Conservation (phyloP, 2,329 filamentous ascomycete species). For the Hymenoscyphus occultus region DNA sequence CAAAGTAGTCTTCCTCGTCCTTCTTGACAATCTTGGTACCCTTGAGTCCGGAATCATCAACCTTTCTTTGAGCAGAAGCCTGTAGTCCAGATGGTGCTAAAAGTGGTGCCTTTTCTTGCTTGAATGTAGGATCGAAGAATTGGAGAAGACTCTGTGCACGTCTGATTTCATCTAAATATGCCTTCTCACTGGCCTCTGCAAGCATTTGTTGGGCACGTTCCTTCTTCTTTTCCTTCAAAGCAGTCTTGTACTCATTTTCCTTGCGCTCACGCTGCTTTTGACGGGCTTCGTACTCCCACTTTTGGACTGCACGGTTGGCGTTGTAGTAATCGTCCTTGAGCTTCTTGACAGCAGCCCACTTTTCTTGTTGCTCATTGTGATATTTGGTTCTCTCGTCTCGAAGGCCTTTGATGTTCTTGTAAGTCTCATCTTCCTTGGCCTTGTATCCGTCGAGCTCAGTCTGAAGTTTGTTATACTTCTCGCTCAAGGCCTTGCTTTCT, state of each 20-base stretch:
- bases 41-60: constrained; percentile 81
- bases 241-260: constrained; percentile 74
- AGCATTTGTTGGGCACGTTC: constrained; percentile 74
- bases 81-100: constrained; percentile 69
- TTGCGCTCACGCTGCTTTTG: constrained; percentile 73
- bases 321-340: constrained; percentile 87
- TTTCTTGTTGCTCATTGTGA: constrained; percentile 81
- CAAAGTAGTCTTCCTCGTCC: constrained; percentile 85
- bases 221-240: constrained; percentile 69
- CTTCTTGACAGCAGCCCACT: constrained; percentile 76
- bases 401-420: constrained; percentile 80
- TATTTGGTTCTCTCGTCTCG: constrained; percentile 83
- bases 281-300: constrained; percentile 80
- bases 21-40: constrained; percentile 81
- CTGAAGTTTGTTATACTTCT: constrained; percentile 81
- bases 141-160: constrained; percentile 82
- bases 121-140: constrained; percentile 79
- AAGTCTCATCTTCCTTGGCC: constrained; percentile 85
- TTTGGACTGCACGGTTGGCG: constrained; percentile 75
- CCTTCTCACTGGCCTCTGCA: constrained; percentile 77
- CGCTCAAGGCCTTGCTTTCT: constrained; percentile 81
- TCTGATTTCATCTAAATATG: constrained; percentile 90
- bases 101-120: constrained; percentile 63
- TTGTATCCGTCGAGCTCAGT: constrained; percentile 87
- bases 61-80: constrained; percentile 75